phyloP scores from a whole-genome alignment of 345 rosid genomes.

The Cochlearia excelsa region DNA sequence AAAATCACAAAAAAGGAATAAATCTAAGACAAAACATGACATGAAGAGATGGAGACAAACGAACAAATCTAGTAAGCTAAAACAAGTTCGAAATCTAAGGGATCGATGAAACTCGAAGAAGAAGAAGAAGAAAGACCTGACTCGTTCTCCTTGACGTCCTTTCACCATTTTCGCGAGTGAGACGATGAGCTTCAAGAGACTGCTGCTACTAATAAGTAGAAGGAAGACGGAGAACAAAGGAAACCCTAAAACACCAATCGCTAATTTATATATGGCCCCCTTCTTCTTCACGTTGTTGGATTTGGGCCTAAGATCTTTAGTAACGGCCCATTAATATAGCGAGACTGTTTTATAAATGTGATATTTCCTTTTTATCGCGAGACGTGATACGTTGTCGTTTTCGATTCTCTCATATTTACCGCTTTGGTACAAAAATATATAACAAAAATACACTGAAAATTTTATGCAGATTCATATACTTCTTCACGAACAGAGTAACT shows the following conservation, averaged over 20 bases:
- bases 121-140: constrained; percentile 38
- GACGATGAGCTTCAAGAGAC: constrained; percentile 12
- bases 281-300: not conserved
- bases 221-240: constrained; percentile 4
- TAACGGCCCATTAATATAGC: not conserved
- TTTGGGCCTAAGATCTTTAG: constrained; percentile 4
- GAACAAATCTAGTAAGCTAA: constrained; percentile 15
- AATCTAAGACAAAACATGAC: too few species aligned
- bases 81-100: not conserved
- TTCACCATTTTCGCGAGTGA: constrained; percentile 53
- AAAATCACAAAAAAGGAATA: too few species aligned
- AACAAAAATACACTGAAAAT: too few species aligned
- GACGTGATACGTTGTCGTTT: too few species aligned
- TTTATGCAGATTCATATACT: constrained; percentile 8
- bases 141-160: constrained; percentile 73
- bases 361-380: too few species aligned
- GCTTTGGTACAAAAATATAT: too few species aligned
- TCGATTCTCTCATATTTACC: too few species aligned
- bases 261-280: constrained; percentile 19
- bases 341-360: too few species aligned
- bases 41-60: constrained; percentile 9
- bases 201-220: constrained; percentile 6
- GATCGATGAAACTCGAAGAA: not conserved
- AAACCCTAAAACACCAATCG: not conserved
- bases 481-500: not conserved